Percentiles rank a stretch among this genome's conserved stretches.
Conservation (phyloP, 2,329 filamentous ascomycete species). For the Colletotrichum tabaci region DNA sequence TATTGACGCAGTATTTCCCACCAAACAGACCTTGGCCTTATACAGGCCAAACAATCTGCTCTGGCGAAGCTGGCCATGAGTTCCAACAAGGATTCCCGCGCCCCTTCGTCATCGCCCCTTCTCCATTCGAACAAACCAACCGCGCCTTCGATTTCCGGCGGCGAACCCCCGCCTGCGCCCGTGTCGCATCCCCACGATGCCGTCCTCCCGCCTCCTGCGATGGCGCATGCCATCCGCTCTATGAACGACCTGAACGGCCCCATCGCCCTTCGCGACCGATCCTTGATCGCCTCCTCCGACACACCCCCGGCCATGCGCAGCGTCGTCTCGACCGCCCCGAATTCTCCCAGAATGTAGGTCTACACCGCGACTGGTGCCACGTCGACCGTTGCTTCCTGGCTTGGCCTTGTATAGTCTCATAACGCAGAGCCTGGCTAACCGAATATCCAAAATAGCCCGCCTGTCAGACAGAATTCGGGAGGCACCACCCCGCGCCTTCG, state of each 20-base stretch:
- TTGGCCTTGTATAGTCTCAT: slow-evolving; percentile 6
- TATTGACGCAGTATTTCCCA: slow-evolving; percentile 29
- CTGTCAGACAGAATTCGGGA: slow-evolving; percentile 81
- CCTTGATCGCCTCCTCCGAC: slow-evolving; percentile 51
- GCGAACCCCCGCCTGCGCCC: slow-evolving; percentile 46
- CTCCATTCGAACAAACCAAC: slow-evolving; percentile 43
- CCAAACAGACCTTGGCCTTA: slow-evolving; percentile 45
- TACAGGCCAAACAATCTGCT: slow-evolving; percentile 57
- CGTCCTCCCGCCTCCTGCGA: slow-evolving; percentile 50
- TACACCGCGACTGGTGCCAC: slow-evolving; percentile 27
- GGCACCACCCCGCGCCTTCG: slow-evolving; percentile 83
- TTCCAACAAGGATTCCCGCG: slow-evolving; percentile 48
- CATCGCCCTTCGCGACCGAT: slow-evolving; percentile 49
- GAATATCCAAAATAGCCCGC: slow-evolving; percentile 65
- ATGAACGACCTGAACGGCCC: slow-evolving; percentile 59
- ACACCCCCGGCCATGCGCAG: slow-evolving; percentile 71
- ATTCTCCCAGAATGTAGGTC: slow-evolving; percentile 71
- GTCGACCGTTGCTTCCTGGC: slow-evolving; percentile 21
- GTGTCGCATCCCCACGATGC: slow-evolving; percentile 48
- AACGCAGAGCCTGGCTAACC: slow-evolving; percentile 39
- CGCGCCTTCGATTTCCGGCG: slow-evolving; percentile 12
- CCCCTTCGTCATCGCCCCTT: slow-evolving; percentile 49
- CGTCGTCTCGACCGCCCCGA: slow-evolving; percentile 71
- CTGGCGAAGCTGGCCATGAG: slow-evolving; percentile 63
- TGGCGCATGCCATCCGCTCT: slow-evolving; percentile 59